Conservation (phyloP, 768 basidiomycete species). For the Trametes sanguinea region DNA sequence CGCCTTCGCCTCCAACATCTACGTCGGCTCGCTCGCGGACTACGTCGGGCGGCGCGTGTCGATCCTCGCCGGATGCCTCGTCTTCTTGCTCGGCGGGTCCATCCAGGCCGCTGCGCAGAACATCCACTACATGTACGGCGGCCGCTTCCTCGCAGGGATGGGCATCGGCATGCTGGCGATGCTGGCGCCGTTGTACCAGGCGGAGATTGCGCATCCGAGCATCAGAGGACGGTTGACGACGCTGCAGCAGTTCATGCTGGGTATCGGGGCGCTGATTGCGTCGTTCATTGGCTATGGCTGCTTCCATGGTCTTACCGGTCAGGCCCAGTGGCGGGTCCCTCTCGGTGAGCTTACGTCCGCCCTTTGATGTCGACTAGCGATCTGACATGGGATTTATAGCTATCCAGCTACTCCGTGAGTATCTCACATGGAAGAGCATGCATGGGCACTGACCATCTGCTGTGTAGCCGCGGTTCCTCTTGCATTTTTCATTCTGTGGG, state of each 20-base stretch:
- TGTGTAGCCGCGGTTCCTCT: constrained; percentile 25
- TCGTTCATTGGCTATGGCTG: constrained; percentile 39
- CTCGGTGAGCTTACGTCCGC: constrained; percentile 34
- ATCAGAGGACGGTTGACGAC: constrained; percentile 57
- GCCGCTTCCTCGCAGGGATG: constrained; percentile 52
- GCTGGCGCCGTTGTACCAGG: constrained; percentile 55
- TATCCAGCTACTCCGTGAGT: constrained; percentile 27
- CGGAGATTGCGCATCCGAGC: constrained; percentile 59
- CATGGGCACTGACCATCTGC: background rate
- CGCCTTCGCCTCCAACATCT: constrained; percentile 29
- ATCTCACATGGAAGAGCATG: background rate
- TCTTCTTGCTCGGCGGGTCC: constrained; percentile 42
- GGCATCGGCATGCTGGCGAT: constrained; percentile 49
- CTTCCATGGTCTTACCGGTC: constrained; percentile 27
- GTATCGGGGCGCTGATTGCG: constrained; percentile 47
- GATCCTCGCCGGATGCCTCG: constrained; percentile 28
- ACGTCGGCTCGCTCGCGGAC: constrained; percentile 27
- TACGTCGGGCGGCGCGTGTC: constrained; percentile 23
- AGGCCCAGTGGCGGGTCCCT: constrained; percentile 53
- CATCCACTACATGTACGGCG: constrained; percentile 51
- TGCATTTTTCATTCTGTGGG: constrained; percentile 48
- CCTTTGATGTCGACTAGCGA: background rate
- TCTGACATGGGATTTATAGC: background rate
- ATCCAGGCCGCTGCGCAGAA: constrained; percentile 49
- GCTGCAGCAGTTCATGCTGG: constrained; percentile 56